Conservation (phyloP, 2,329 filamentous ascomycete species). For the Monosporascus sp. region DNA sequence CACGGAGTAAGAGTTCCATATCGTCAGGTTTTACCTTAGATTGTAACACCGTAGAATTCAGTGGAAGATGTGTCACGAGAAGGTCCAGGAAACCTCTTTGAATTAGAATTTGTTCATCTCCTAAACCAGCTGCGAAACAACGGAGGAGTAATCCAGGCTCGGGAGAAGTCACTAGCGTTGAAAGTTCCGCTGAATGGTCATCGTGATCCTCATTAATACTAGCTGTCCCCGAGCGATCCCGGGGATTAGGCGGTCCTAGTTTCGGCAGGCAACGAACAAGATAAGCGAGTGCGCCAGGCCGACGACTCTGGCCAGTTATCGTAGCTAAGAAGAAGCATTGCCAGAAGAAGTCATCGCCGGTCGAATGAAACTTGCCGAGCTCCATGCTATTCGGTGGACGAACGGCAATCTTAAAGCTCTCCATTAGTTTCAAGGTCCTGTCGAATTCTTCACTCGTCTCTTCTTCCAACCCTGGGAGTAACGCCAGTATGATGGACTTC, state of each 20-base stretch:
- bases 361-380: constrained; percentile 48
- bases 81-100: constrained; percentile 93
- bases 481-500: constrained; percentile 82
- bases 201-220: constrained; percentile 30
- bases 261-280: constrained; percentile 73
- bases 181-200: constrained; percentile 48
- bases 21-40: constrained; percentile 67
- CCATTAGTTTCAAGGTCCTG: constrained; percentile 70
- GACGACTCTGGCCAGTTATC: constrained; percentile 80
- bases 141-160: constrained; percentile 87
- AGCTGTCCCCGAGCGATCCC: constrained; percentile 24
- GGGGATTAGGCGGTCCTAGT: constrained; percentile 43
- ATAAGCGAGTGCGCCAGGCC: constrained; percentile 84
- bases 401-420: constrained; percentile 68
- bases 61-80: constrained; percentile 81
- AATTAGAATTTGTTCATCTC: constrained; percentile 82
- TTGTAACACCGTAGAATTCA: constrained; percentile 78
- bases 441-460: constrained; percentile 98
- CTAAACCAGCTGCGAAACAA: constrained; percentile 85
- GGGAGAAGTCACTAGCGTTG: constrained; percentile 71
- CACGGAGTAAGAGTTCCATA: constrained; percentile 73
- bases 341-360: constrained; percentile 88
- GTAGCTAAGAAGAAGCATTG: constrained; percentile 93
- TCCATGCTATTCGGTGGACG: constrained; percentile 47
- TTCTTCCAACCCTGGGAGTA: constrained; percentile 88